Evolutionary conservation across 2,329 filamentous ascomycete genomes (phyloP).

Genomic region (Calonectria crousiana): DNA sequence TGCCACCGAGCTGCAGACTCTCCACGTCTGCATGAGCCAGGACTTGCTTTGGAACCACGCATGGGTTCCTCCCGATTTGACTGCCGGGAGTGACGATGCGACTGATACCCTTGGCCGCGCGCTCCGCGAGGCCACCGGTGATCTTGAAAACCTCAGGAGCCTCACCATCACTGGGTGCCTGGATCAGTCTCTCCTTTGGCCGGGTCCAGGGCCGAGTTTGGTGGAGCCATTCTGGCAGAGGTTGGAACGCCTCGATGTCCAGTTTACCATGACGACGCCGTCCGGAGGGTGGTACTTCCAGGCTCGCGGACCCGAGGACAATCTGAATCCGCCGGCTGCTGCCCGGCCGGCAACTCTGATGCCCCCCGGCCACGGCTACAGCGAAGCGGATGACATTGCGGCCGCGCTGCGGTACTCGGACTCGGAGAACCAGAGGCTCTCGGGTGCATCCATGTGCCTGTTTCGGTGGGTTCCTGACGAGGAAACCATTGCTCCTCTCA

Average conservation of each 20-base stretch:
- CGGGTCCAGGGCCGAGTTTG: slow-evolving; percentile 16
- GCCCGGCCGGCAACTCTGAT: slow-evolving; percentile 11
- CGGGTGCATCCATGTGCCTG: slow-evolving; percentile 31
- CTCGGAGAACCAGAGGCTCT: slow-evolving; percentile 27
- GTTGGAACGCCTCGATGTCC: slow-evolving; percentile 29
- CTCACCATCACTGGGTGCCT: slow-evolving; percentile 29
- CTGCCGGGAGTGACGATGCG: background rate
- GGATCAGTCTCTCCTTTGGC: slow-evolving; percentile 32
- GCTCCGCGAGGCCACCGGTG: slow-evolving; percentile 25
- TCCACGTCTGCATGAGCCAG: slow-evolving; percentile 30
- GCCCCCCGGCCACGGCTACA: slow-evolving; percentile 31
- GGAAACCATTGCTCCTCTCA: slow-evolving; percentile 23
- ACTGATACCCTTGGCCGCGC: slow-evolving; percentile 25
- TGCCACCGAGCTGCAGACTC: slow-evolving; percentile 21
- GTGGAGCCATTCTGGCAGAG: slow-evolving; percentile 31
- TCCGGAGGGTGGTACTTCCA: slow-evolving; percentile 33
- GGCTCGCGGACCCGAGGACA: slow-evolving; percentile 26
- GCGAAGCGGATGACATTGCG: slow-evolving; percentile 26
- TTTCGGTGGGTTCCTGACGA: slow-evolving; percentile 34
- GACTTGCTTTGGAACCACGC: slow-evolving; percentile 35
- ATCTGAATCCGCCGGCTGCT: slow-evolving; percentile 22
- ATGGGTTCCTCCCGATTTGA: slow-evolving; percentile 29
- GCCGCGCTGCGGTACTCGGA: slow-evolving; percentile 29
- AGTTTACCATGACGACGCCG: slow-evolving; percentile 33
- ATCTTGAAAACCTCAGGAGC: slow-evolving; percentile 20